Conservation (phyloP, 2,329 filamentous ascomycete species). For the Sporothrix pallida region DNA sequence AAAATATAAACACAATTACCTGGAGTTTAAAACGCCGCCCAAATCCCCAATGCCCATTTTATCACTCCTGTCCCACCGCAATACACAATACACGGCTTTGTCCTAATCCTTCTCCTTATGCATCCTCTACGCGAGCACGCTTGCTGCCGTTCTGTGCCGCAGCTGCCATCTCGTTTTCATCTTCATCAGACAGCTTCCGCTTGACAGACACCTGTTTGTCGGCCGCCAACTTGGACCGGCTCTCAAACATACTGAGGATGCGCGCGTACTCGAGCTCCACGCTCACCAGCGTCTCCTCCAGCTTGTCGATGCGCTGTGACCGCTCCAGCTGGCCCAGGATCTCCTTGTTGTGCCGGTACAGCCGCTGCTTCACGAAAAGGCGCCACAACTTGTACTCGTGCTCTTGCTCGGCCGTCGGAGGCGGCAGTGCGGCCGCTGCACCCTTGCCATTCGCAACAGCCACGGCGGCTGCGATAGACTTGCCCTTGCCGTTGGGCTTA, state of each 20-base stretch:
- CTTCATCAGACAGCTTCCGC: conserved; percentile 39
- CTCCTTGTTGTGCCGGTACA: conserved; percentile 78
- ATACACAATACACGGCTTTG: background rate
- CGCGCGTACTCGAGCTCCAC: conserved; percentile 77
- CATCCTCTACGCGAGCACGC: conserved; percentile 29
- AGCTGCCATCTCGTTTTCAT: conserved; percentile 39
- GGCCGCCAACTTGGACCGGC: conserved; percentile 43
- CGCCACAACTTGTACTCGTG: conserved; percentile 73
- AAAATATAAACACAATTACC: too few species aligned
- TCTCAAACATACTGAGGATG: conserved; percentile 59
- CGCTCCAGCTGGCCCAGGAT: conserved; percentile 71
- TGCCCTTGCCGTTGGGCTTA: conserved; percentile 42
- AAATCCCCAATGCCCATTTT: background rate
- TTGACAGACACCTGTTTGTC: conserved; percentile 28
- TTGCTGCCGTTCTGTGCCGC: conserved; percentile 31
- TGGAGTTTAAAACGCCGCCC: conserved; percentile 9
- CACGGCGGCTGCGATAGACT: conserved; percentile 1
- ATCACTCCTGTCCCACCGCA: too few species aligned
- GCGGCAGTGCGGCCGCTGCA: conserved; percentile 36
- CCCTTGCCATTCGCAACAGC: conserved; percentile 33
- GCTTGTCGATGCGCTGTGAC: conserved; percentile 71
- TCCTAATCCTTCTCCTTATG: background rate
- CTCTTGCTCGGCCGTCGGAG: conserved; percentile 60
- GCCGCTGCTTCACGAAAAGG: conserved; percentile 74
- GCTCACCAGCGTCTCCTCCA: conserved; percentile 70